phyloP scores from a whole-genome alignment of 768 basidiomycete species.

The Hericium erinaceus region DNA sequence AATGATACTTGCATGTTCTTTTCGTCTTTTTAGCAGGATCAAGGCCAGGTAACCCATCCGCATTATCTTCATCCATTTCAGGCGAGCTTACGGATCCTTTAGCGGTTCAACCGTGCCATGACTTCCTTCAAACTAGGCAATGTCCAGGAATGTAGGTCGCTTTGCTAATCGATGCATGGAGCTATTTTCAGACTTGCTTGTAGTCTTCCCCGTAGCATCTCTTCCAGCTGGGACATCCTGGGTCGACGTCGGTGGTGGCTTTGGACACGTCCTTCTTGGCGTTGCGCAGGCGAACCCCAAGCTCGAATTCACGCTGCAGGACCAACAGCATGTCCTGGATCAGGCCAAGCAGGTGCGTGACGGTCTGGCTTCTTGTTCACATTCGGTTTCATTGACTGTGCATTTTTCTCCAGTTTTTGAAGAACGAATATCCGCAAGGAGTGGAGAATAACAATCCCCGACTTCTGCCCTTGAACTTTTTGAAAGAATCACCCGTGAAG shows the following conservation, averaged over 20 bases:
- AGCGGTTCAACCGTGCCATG: no score
- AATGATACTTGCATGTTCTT: no score
- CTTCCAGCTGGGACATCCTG: slow-evolving; percentile 16
- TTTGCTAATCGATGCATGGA: not conserved
- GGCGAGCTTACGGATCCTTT: no score
- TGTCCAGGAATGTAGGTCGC: not conserved
- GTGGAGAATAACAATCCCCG: slow-evolving; percentile 13
- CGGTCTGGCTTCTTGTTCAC: no score
- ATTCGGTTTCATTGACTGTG: no score
- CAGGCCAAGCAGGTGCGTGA: slow-evolving; percentile 16
- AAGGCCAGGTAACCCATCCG: no score
- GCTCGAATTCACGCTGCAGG: slow-evolving; percentile 24
- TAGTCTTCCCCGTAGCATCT: slow-evolving; percentile 24
- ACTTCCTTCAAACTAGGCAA: not conserved
- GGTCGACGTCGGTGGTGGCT: slow-evolving; percentile 27
- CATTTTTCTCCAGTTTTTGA: slow-evolving; percentile 1
- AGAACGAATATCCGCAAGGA: slow-evolving; percentile 20
- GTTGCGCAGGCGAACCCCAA: slow-evolving; percentile 21
- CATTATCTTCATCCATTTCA: no score
- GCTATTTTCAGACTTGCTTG: not conserved
- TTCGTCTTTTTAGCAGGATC: no score
- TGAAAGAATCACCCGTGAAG: no score
- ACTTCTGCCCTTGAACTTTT: no score
- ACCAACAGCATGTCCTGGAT: slow-evolving; percentile 18
- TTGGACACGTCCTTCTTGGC: slow-evolving; percentile 25